phyloP scores from a whole-genome alignment of 345 rosid genomes.

The Euphorbia lathyris region DNA sequence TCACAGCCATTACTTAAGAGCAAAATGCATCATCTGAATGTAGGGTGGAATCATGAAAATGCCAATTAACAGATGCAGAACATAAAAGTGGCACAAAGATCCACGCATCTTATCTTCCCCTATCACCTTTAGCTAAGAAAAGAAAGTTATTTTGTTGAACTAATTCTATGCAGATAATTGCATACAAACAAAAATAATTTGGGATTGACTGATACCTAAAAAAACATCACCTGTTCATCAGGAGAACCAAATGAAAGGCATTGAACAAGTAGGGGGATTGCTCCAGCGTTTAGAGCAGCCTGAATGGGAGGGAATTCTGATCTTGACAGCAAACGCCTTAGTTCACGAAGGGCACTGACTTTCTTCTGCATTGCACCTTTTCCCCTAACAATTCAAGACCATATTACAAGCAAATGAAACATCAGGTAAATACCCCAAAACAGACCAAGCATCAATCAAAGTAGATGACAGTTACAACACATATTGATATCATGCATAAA shows the following conservation, averaged over 20 bases:
- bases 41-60: background rate
- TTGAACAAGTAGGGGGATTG: slow-evolving; percentile 75
- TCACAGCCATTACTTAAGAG: background rate
- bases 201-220: background rate
- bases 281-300: slow-evolving; percentile 77
- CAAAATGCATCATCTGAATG: background rate
- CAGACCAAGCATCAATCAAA: slow-evolving; percentile 1
- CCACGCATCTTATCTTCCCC: background rate
- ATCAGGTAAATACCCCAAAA: slow-evolving; percentile 11
- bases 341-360: slow-evolving; percentile 73
- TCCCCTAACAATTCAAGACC: slow-evolving; percentile 47
- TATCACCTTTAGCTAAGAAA: background rate
- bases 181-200: background rate
- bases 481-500: background rate
- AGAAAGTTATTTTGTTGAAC: background rate
- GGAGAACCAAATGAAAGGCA: slow-evolving; percentile 91
- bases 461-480: background rate
- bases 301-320: slow-evolving; percentile 85
- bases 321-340: slow-evolving; percentile 78
- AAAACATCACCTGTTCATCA: slow-evolving; percentile 72
- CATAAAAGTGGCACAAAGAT: background rate
- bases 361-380: slow-evolving; percentile 85
- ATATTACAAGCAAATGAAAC: slow-evolving; percentile 8
- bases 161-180: background rate
- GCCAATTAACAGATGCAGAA: background rate